Percentiles rank a stretch among this genome's conserved stretches.
These are phyloP conservation scores for Phytophthora pluvialis DNA, from an alignment of 352 stramenopile species.

Conservation along the genomic window DNA sequence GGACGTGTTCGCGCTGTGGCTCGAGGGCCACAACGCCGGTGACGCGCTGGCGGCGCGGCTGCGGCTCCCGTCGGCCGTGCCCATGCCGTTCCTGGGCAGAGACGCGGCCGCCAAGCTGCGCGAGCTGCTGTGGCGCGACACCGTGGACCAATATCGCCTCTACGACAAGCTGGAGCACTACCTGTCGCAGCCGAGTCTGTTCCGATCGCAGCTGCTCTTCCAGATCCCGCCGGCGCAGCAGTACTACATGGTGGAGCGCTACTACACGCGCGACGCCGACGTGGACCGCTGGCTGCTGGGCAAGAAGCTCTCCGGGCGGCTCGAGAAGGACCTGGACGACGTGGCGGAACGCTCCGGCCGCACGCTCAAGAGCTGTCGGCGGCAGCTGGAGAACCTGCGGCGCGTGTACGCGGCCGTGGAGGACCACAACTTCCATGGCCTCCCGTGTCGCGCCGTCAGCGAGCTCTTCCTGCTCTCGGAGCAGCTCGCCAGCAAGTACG, in stretches of 20 bases:
- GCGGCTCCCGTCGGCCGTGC: constrained; percentile 40
- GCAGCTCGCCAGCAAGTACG: constrained; percentile 77
- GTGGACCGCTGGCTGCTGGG: constrained; percentile 80
- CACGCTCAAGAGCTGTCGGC: constrained; percentile 79
- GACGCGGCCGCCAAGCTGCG: constrained; percentile 55
- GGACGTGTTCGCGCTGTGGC: constrained; percentile 79
- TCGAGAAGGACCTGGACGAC: constrained; percentile 89
- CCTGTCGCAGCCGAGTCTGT: constrained; percentile 78
- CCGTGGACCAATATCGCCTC: constrained; percentile 84
- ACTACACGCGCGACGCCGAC: constrained; percentile 76
- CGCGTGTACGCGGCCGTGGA: constrained; percentile 78
- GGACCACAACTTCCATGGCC: constrained; percentile 81
- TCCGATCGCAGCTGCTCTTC: constrained; percentile 82
- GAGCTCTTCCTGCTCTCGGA: constrained; percentile 77
- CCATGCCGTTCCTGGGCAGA: constrained; percentile 59
- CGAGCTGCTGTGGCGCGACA: constrained; percentile 81
- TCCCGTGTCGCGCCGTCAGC: constrained; percentile 48
- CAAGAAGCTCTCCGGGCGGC: constrained; percentile 81
- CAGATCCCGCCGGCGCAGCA: constrained; percentile 82
- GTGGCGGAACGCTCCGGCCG: constrained; percentile 71
- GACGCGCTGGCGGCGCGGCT: constrained; percentile 63
- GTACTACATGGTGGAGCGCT: constrained; percentile 83
- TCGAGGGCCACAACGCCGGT: constrained; percentile 71
- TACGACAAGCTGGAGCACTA: constrained; percentile 89
- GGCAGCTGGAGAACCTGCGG: constrained; percentile 82